Evolutionary conservation across 2,329 filamentous ascomycete species (phyloP).

Genomic region (Pseudogymnoascus sp.): DNA sequence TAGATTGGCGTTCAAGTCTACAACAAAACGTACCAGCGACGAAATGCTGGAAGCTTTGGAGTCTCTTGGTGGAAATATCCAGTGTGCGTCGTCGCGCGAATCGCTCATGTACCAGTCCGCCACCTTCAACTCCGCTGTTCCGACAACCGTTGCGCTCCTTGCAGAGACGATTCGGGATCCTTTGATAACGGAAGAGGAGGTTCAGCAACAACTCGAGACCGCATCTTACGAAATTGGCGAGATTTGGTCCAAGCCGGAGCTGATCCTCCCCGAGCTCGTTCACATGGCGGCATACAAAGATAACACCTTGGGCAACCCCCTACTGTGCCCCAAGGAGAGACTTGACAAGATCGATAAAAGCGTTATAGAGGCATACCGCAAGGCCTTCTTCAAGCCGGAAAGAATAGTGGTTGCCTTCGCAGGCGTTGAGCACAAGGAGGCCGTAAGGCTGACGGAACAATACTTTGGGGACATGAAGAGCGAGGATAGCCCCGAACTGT

Average conservation of each 20-base stretch:
- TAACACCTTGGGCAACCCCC: conserved; percentile 89
- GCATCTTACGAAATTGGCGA: conserved; percentile 93
- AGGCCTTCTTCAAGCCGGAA: conserved; percentile 80
- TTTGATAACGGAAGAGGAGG: conserved; percentile 75
- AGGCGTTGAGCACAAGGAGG: conserved; percentile 73
- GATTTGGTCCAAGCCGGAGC: conserved; percentile 95
- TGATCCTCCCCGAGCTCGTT: conserved; percentile 89
- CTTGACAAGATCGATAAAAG: conserved; percentile 64
- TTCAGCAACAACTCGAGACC: conserved; percentile 77
- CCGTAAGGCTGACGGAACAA: conserved; percentile 69
- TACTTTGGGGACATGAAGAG: conserved; percentile 87
- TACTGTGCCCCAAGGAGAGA: conserved; percentile 82
- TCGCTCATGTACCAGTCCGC: conserved; percentile 98
- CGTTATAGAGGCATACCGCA: conserved; percentile 70
- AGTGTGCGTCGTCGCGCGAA: conserved; percentile 91
- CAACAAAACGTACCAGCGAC: conserved; percentile 62
- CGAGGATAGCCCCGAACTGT: conserved; percentile 39
- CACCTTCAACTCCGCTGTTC: conserved; percentile 90
- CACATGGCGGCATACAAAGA: conserved; percentile 94
- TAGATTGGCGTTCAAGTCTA: conserved; percentile 88
- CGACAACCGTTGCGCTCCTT: conserved; percentile 70
- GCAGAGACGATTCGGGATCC: conserved; percentile 92
- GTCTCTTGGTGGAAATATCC: conserved; percentile 86
- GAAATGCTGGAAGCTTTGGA: conserved; percentile 84
- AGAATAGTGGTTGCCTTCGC: conserved; percentile 92